These are phyloP conservation scores for Naganishia vaughanmartiniae DNA, from an alignment of 768 basidiomycete genomes.

Conservation along the genomic window DNA sequence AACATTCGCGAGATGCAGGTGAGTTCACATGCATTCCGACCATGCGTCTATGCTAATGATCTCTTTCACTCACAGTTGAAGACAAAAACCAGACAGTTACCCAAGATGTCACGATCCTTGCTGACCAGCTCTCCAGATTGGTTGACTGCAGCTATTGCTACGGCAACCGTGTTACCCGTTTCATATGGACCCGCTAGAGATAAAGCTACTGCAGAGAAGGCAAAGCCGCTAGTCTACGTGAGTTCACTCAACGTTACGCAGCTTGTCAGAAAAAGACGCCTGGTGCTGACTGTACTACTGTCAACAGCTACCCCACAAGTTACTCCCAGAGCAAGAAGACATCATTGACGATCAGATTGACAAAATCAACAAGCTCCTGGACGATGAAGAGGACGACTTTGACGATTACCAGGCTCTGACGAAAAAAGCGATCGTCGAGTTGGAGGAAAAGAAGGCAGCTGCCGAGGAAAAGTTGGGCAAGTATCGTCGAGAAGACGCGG, in stretches of 20 bases:
- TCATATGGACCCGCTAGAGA: constrained; percentile 41
- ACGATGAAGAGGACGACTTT: constrained; percentile 36
- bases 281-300: neutral
- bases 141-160: constrained; percentile 25
- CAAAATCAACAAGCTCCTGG: constrained; percentile 42
- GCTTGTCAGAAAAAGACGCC: neutral
- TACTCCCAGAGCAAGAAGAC: constrained; percentile 44
- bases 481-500: constrained; percentile 23
- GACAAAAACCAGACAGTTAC: constrained; percentile 45
- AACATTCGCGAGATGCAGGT: constrained; percentile 46
- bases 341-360: constrained; percentile 36
- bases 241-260: constrained; percentile 24
- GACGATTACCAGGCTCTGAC: constrained; percentile 14
- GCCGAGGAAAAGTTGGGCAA: constrained; percentile 27
- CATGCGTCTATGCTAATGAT: neutral
- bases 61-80: constrained; percentile 8
- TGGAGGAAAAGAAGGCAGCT: constrained; percentile 20
- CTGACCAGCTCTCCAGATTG: constrained; percentile 37
- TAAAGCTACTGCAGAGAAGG: constrained; percentile 33
- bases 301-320: constrained; percentile 44
- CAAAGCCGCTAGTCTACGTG: constrained; percentile 48
- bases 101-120: constrained; percentile 43
- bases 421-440: constrained; percentile 7
- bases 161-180: constrained; percentile 39
- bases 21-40: constrained; percentile 28